phyloP scores from a whole-genome alignment of 2,329 filamentous ascomycete species.

The Epichloe hybrida region DNA sequence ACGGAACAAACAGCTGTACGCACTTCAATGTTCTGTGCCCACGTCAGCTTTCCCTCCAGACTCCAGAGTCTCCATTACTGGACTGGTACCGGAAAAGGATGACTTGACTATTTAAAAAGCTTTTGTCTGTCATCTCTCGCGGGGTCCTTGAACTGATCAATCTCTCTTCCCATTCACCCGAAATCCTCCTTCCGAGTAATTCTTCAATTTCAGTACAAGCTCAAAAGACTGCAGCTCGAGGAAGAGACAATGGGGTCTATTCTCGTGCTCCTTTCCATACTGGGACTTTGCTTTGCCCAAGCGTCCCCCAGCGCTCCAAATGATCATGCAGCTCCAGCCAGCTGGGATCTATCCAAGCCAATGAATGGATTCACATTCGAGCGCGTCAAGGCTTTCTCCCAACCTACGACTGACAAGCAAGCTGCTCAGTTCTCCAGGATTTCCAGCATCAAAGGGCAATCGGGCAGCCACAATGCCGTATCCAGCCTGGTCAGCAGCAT shows the following conservation, averaged over 20 bases:
- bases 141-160: too few species aligned
- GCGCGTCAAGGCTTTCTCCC: slow-evolving; percentile 15
- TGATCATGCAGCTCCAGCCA: not conserved
- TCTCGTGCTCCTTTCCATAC: not conserved
- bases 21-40: too few species aligned
- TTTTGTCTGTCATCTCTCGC: too few species aligned
- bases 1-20: too few species aligned
- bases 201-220: too few species aligned
- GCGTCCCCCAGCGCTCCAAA: not conserved
- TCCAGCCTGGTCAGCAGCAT: slow-evolving; percentile 16
- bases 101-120: too few species aligned
- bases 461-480: slow-evolving; percentile 14
- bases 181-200: too few species aligned
- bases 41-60: too few species aligned
- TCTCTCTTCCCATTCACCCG: too few species aligned
- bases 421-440: slow-evolving; percentile 21
- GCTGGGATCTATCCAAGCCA: slow-evolving; percentile 21
- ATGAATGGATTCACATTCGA: slow-evolving; percentile 26
- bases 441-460: slow-evolving; percentile 14
- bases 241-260: not conserved
- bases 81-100: too few species aligned
- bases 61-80: too few species aligned
- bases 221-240: not conserved
- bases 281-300: slow-evolving; percentile 5
- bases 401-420: slow-evolving; percentile 15